Evolutionary conservation across 2,329 filamentous ascomycete species (phyloP).

Genomic region (Monosporascus sp.): DNA sequence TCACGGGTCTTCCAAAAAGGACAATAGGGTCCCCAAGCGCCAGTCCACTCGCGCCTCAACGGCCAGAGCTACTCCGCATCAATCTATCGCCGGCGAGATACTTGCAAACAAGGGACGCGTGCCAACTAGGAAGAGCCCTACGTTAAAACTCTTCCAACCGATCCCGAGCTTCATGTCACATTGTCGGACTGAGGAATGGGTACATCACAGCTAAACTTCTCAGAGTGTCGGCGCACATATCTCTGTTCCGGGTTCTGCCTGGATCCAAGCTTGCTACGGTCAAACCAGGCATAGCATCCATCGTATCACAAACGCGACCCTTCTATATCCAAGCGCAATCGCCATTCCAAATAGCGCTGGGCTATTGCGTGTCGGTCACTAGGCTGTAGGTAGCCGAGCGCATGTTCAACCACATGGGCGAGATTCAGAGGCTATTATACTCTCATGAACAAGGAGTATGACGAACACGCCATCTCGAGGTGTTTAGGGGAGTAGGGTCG

Average conservation of each 20-base stretch:
- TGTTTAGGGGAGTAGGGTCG: conserved; percentile 6
- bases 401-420: neutral
- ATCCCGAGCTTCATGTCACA: conserved; percentile 3
- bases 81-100: conserved; percentile 1
- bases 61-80: no score
- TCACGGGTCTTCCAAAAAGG: no score
- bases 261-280: conserved; percentile 4
- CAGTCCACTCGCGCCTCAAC: no score
- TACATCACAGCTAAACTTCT: conserved; percentile 11
- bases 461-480: conserved; percentile 2
- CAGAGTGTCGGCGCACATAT: conserved; percentile 14
- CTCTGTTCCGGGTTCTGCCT: conserved; percentile 16
- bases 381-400: conserved; percentile 5
- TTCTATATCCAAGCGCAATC: conserved; percentile 5
- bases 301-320: neutral
- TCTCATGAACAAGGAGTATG: conserved; percentile 12
- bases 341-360: conserved; percentile 7
- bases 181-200: conserved; percentile 10
- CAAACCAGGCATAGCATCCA: conserved; percentile 1
- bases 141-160: conserved; percentile 10
- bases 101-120: conserved; percentile 4
- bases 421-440: conserved; percentile 14
- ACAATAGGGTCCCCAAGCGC: no score
- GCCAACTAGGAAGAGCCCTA: conserved; percentile 6
- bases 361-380: conserved; percentile 5